A percentile compares a stretch with the other conserved stretches of the same genome.
These are phyloP conservation scores for Ophiostoma novo-ulmi DNA, from an alignment of 2,329 filamentous ascomycete genomes.

Conservation along the genomic window DNA sequence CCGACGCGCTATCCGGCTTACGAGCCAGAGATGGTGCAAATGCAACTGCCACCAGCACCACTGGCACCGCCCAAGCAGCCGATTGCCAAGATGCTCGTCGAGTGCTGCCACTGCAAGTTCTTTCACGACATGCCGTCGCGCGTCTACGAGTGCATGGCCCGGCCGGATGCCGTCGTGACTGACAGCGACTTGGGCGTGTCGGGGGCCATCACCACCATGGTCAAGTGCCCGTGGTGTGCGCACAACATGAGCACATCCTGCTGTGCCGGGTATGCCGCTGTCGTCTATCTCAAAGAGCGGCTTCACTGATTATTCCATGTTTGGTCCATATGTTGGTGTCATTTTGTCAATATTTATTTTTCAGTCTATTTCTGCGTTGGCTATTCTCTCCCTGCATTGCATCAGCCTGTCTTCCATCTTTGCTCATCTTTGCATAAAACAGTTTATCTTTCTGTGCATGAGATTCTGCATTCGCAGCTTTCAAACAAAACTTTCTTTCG, in stretches of 20 bases:
- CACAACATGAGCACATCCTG: conserved; percentile 66
- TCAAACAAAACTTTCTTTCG: no score
- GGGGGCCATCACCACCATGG: conserved; percentile 55
- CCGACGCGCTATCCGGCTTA: not conserved
- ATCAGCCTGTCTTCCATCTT: no score
- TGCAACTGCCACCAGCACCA: not conserved
- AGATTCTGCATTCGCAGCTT: no score
- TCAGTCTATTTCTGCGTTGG: no score
- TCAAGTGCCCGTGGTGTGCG: conserved; percentile 66
- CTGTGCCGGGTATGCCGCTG: conserved; percentile 63
- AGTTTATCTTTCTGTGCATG: no score
- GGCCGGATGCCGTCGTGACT: conserved; percentile 51
- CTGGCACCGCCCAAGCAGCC: not conserved
- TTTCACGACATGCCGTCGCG: conserved; percentile 62
- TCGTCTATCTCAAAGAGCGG: conserved; percentile 61
- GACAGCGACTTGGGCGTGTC: conserved; percentile 49
- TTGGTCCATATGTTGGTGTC: not conserved
- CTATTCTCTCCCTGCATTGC: no score
- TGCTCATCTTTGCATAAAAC: no score
- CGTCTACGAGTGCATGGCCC: conserved; percentile 60
- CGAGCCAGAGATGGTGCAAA: not conserved
- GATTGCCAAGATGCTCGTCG: conserved; percentile 58
- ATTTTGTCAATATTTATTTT: not conserved
- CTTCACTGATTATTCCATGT: conserved; percentile 40
- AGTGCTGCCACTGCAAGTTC: conserved; percentile 60